Evolutionary conservation across 1,284 basidiomycete genomes (phyloP).

Genomic region (Puccinia novopanici): DNA sequence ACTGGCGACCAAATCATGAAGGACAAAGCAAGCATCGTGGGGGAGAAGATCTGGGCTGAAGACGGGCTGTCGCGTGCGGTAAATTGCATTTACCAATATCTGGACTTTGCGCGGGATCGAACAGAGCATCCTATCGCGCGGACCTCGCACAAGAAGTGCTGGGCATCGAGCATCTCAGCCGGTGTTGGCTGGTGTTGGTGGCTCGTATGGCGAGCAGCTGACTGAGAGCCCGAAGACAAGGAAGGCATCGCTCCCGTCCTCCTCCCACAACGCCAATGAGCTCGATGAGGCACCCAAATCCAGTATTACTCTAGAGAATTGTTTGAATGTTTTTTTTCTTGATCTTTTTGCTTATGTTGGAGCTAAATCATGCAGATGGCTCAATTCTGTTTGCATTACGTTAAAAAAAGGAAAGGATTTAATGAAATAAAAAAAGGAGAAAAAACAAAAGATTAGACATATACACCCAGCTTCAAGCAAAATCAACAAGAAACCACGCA

Average conservation of each 20-base stretch:
- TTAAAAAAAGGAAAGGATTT: too few relatives aligned
- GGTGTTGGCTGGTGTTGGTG: background rate
- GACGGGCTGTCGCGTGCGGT: slow-evolving; percentile 55
- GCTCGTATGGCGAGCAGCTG: background rate
- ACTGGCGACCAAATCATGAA: slow-evolving; percentile 69
- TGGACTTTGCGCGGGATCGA: slow-evolving; percentile 43
- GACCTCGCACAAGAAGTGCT: slow-evolving; percentile 11
- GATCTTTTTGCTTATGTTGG: too few relatives aligned
- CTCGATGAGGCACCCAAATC: background rate
- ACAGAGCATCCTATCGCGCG: slow-evolving; percentile 44
- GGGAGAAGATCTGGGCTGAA: slow-evolving; percentile 55
- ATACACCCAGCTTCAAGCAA: too few relatives aligned
- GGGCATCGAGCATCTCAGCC: slow-evolving; percentile 1
- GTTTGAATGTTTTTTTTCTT: too few relatives aligned
- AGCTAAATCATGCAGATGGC: too few relatives aligned
- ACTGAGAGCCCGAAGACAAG: background rate
- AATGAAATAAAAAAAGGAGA: too few relatives aligned
- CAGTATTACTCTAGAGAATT: too few relatives aligned
- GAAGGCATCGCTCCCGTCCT: background rate
- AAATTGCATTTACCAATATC: slow-evolving; percentile 53
- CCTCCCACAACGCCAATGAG: background rate
- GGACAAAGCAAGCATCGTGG: slow-evolving; percentile 57
- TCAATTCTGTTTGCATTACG: too few relatives aligned
- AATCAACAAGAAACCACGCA: too few relatives aligned
- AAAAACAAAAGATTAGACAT: too few relatives aligned